phyloP scores from a whole-genome alignment of 1,139 yeast genomes.

The Kodamaea derodonti region DNA sequence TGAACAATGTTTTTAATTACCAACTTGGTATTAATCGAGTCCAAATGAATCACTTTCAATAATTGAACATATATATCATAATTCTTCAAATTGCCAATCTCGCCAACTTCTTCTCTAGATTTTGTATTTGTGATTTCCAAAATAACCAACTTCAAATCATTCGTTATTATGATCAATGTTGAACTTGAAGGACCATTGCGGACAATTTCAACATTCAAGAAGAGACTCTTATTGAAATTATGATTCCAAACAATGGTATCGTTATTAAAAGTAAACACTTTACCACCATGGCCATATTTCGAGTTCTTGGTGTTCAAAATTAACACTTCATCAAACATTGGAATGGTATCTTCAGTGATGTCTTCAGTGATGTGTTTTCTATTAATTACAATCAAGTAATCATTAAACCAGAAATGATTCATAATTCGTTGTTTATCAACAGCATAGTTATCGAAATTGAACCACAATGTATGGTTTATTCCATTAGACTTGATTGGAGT shows the following conservation, averaged over 20 bases:
- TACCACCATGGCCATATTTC: constrained; percentile 33
- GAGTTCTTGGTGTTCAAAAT: constrained; percentile 32
- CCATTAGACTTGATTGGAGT: constrained; percentile 27
- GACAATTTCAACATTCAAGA: constrained; percentile 23
- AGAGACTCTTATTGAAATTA: constrained; percentile 26
- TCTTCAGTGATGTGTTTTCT: constrained; percentile 22
- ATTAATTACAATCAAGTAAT: constrained; percentile 34
- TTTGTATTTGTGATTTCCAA: constrained; percentile 23
- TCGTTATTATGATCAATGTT: constrained; percentile 28
- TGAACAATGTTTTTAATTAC: constrained; percentile 22
- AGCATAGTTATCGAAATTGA: constrained; percentile 32
- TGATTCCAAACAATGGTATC: constrained; percentile 42
- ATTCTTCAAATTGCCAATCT: constrained; percentile 9
- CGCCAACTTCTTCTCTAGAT: constrained; percentile 5
- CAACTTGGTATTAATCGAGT: constrained; percentile 27
- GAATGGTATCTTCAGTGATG: constrained; percentile 9
- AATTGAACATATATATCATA: constrained; percentile 32
- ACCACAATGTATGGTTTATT: constrained; percentile 39
- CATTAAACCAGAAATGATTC: constrained; percentile 34
- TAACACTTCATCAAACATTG: constrained; percentile 35
- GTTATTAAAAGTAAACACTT: constrained; percentile 32
- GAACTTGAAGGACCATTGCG: constrained; percentile 10
- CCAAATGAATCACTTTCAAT: constrained; percentile 34
- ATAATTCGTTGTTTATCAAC: constrained; percentile 34
- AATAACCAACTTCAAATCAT: constrained; percentile 28